A percentile compares a stretch with the other conserved stretches of the same genome.
These are phyloP conservation scores for Colletotrichum godetiae DNA, from an alignment of 2,329 filamentous ascomycete genomes.

Conservation along the genomic window DNA sequence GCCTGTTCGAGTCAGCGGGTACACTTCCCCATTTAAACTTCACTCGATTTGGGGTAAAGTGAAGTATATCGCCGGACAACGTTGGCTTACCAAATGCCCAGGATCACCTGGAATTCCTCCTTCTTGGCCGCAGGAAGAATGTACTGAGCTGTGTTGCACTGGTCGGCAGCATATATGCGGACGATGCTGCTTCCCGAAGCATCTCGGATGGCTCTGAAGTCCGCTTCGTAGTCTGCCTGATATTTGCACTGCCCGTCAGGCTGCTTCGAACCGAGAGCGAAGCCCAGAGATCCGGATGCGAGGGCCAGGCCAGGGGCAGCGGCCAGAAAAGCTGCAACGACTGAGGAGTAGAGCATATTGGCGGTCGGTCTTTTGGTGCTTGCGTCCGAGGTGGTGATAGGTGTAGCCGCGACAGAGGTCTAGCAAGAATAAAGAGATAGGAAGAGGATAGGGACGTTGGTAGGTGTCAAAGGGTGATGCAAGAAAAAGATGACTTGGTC, in stretches of 20 bases:
- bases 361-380: not conserved
- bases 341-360: not conserved
- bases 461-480: not conserved
- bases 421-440: not conserved
- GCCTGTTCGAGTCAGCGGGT: constrained; percentile 52
- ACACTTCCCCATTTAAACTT: not conserved
- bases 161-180: constrained; percentile 73
- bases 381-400: not conserved
- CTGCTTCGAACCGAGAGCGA: constrained; percentile 74
- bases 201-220: constrained; percentile 70
- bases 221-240: constrained; percentile 70
- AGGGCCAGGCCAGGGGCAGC: constrained; percentile 49
- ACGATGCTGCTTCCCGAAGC: constrained; percentile 65
- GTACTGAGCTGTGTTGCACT: constrained; percentile 72
- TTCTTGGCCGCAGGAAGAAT: constrained; percentile 74
- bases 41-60: not conserved
- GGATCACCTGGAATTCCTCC: constrained; percentile 74
- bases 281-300: constrained; percentile 63
- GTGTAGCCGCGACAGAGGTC: not conserved
- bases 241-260: constrained; percentile 71
- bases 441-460: not conserved
- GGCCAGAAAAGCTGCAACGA: constrained; percentile 32
- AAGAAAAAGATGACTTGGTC: not conserved
- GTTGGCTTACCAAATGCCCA: constrained; percentile 73
- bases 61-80: not conserved